Conservation (phyloP, 2,329 filamentous ascomycete genomes). For the Cladosporium sp. region DNA sequence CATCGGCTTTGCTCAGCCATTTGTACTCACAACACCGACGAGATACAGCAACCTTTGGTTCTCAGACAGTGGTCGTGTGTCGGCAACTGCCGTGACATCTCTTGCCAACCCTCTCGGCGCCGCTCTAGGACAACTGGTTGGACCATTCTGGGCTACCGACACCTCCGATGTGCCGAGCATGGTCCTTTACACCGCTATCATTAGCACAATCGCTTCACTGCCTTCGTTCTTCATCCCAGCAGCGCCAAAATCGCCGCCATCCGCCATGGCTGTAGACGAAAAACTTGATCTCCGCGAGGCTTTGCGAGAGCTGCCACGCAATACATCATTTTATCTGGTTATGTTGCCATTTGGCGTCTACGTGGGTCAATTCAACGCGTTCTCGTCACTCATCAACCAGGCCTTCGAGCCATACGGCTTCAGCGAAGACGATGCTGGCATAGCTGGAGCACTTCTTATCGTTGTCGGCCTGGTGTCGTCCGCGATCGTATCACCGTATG, state of each 20-base stretch:
- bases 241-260: slow-evolving; percentile 73
- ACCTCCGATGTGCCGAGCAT: slow-evolving; percentile 70
- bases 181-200: slow-evolving; percentile 58
- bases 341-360: slow-evolving; percentile 79
- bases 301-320: slow-evolving; percentile 51
- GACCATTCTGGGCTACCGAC: slow-evolving; percentile 70
- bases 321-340: slow-evolving; percentile 76
- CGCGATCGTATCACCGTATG: slow-evolving; percentile 75
- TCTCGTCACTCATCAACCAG: slow-evolving; percentile 86
- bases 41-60: slow-evolving; percentile 96
- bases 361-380: slow-evolving; percentile 90
- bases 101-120: slow-evolving; percentile 89
- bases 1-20: slow-evolving; percentile 85
- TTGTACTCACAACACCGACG: slow-evolving; percentile 85
- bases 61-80: slow-evolving; percentile 76
- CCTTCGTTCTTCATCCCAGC: slow-evolving; percentile 81
- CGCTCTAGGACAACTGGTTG: slow-evolving; percentile 82
- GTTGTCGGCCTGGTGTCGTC: slow-evolving; percentile 78
- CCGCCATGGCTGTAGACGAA: slow-evolving; percentile 61
- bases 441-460: slow-evolving; percentile 86
- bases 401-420: slow-evolving; percentile 85
- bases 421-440: slow-evolving; percentile 79
- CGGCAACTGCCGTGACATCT: slow-evolving; percentile 80
- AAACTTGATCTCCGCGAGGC: slow-evolving; percentile 55
- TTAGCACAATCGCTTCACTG: slow-evolving; percentile 62